A percentile compares a stretch with the other conserved stretches of the same genome.
phyloP scores from a whole-genome alignment of 306 rosid species.

The Cajanus cajan region DNA sequence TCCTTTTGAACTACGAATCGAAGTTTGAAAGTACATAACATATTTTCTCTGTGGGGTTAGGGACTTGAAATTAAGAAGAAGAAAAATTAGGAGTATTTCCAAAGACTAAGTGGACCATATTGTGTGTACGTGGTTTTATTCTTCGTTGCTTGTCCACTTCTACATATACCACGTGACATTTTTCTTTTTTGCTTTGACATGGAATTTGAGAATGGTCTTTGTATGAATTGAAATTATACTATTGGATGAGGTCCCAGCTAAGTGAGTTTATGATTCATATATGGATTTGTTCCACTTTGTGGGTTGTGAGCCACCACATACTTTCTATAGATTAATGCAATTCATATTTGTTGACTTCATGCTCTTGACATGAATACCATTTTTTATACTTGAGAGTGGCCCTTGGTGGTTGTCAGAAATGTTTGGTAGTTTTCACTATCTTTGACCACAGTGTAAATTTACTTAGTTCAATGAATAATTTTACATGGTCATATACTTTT shows the following conservation, averaged over 20 bases:
- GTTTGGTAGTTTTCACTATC: neutral
- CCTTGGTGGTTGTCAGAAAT: slow-evolving; percentile 16
- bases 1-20: neutral
- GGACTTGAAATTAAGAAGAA: neutral
- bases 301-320: neutral
- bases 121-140: slow-evolving; percentile 9
- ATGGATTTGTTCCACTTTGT: neutral
- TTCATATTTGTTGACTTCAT: slow-evolving; percentile 22
- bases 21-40: neutral
- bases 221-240: neutral
- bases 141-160: neutral
- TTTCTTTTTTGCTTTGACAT: neutral
- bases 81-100: neutral
- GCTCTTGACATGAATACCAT: neutral
- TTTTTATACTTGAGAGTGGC: neutral
- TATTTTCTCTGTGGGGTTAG: neutral
- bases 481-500: neutral
- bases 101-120: slow-evolving; percentile 1
- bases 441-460: neutral
- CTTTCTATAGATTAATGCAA: neutral
- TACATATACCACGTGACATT: neutral
- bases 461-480: neutral
- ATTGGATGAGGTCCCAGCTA: neutral
- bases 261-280: neutral
- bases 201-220: neutral